Evolutionary conservation across 345 rosid genomes (phyloP).

Genomic region (Erysimum cheiranthoides): DNA sequence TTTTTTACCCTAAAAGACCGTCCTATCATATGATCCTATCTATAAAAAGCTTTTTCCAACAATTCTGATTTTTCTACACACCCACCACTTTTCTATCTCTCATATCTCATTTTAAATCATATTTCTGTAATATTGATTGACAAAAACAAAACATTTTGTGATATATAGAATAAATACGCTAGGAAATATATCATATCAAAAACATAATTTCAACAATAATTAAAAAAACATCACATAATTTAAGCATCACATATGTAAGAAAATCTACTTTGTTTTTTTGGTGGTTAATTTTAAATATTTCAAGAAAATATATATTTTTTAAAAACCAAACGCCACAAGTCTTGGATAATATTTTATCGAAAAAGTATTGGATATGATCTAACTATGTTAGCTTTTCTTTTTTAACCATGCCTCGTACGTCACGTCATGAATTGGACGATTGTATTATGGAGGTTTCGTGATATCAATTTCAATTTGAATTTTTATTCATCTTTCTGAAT

Average conservation of each 20-base stretch:
- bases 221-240: too few species aligned
- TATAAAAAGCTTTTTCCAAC: slow-evolving; percentile 14
- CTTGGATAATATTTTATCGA: neutral
- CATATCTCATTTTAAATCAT: too few species aligned
- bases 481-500: neutral
- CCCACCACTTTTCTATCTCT: neutral
- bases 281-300: neutral
- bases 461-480: slow-evolving; percentile 36
- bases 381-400: neutral
- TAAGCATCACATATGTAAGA: neutral
- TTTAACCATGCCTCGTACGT: slow-evolving; percentile 13
- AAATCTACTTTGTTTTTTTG: neutral
- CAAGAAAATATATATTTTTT: too few species aligned
- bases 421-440: slow-evolving; percentile 25
- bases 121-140: too few species aligned
- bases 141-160: too few species aligned
- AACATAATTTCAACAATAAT: too few species aligned
- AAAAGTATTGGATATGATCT: slow-evolving; percentile 25
- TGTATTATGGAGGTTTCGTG: slow-evolving; percentile 16
- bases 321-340: neutral
- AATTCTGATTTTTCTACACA: neutral
- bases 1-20: slow-evolving; percentile 7
- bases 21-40: slow-evolving; percentile 27
- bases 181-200: neutral
- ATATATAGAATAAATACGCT: neutral